These are phyloP conservation scores for Ogataea paraovalis DNA, from an alignment of 805 yeast genomes.

Conservation along the genomic window DNA sequence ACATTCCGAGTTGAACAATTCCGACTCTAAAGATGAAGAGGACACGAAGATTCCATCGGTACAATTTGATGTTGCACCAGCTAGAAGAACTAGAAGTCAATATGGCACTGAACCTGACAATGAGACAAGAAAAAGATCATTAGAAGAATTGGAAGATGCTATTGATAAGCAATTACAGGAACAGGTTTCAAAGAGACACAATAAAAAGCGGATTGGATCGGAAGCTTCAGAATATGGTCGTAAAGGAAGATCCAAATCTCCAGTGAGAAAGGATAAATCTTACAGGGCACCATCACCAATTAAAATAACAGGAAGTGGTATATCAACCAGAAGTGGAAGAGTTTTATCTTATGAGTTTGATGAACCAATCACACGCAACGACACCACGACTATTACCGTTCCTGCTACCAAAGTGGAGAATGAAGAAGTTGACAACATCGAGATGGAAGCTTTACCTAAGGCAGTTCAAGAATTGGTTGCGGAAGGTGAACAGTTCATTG, in stretches of 20 bases:
- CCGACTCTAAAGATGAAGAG: constrained; percentile 1
- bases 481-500: constrained; percentile 29
- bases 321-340: constrained; percentile 27
- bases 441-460: constrained; percentile 17
- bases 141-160: constrained; percentile 2
- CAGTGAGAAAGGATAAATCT: constrained; percentile 22
- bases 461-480: constrained; percentile 21
- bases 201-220: constrained; percentile 8
- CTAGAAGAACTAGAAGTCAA: constrained; percentile 15
- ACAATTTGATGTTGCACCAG: constrained; percentile 7
- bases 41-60: neutral
- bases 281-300: constrained; percentile 23
- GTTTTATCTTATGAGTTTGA: constrained; percentile 29
- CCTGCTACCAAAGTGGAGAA: neutral
- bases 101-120: neutral
- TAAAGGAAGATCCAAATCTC: constrained; percentile 23
- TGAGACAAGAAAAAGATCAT: constrained; percentile 5
- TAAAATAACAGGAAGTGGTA: constrained; percentile 22
- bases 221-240: constrained; percentile 8
- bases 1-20: neutral
- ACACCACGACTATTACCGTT: neutral
- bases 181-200: neutral
- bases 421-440: constrained; percentile 7
- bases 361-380: constrained; percentile 5
- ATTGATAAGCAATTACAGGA: neutral